Percentiles rank a stretch among this genome's conserved stretches.
phyloP scores from a whole-genome alignment of 2,329 filamentous ascomycete genomes.

The Aureobasidium subglaciale region DNA sequence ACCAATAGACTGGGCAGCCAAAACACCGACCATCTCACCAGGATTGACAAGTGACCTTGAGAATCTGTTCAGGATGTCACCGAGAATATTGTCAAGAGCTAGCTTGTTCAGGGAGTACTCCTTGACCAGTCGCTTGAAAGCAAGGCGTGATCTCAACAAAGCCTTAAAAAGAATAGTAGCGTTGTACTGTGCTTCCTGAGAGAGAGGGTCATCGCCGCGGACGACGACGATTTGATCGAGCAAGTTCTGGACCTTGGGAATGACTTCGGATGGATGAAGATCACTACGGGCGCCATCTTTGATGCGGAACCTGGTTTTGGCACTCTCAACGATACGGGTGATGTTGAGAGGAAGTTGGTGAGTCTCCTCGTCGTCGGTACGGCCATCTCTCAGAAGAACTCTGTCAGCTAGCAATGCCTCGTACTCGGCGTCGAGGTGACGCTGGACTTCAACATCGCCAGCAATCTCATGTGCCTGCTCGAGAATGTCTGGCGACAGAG shows the following conservation, averaged over 20 bases:
- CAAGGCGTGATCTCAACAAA: slow-evolving; percentile 77
- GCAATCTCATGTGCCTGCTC: slow-evolving; percentile 82
- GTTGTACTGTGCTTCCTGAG: slow-evolving; percentile 76
- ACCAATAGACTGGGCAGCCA: slow-evolving; percentile 96
- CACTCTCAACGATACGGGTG: slow-evolving; percentile 80
- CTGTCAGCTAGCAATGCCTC: slow-evolving; percentile 71
- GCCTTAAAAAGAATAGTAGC: slow-evolving; percentile 91
- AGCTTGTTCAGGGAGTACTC: slow-evolving; percentile 81
- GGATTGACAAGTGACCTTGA: slow-evolving; percentile 77
- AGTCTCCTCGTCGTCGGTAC: slow-evolving; percentile 68
- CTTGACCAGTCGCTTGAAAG: slow-evolving; percentile 87
- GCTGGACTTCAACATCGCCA: slow-evolving; percentile 81
- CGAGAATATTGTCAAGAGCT: slow-evolving; percentile 85
- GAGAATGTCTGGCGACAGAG: slow-evolving; percentile 62
- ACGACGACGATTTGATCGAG: slow-evolving; percentile 76
- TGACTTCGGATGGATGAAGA: slow-evolving; percentile 78
- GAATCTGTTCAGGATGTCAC: slow-evolving; percentile 85
- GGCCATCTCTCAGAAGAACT: slow-evolving; percentile 61
- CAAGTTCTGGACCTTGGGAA: slow-evolving; percentile 68
- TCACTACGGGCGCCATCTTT: slow-evolving; percentile 81
- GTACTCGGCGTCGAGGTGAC: slow-evolving; percentile 80
- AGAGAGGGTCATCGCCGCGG: slow-evolving; percentile 75
- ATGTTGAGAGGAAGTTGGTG: slow-evolving; percentile 93
- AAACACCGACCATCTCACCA: slow-evolving; percentile 97
- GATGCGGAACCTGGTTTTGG: slow-evolving; percentile 84